Conservation (phyloP, 2,329 filamentous ascomycete species). For the Emericellopsis cladophorae region DNA sequence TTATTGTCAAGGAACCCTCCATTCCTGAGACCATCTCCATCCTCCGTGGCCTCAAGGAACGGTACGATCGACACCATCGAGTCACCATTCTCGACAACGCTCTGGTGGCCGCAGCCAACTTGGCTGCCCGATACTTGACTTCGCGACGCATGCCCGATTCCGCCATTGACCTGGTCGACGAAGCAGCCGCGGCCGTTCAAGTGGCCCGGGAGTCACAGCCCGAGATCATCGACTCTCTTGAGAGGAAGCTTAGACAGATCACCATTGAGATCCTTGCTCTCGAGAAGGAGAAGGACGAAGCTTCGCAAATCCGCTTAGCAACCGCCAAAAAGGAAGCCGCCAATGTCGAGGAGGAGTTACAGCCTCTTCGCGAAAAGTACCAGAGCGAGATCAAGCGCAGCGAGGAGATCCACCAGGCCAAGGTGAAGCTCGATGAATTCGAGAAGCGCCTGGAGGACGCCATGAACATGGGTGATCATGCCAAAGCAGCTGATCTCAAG, state of each 20-base stretch:
- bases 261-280: slow-evolving; percentile 96
- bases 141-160: slow-evolving; percentile 86
- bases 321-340: slow-evolving; percentile 82
- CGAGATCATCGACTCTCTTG: slow-evolving; percentile 87
- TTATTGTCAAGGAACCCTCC: slow-evolving; percentile 86
- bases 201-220: slow-evolving; percentile 94
- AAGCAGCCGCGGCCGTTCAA: slow-evolving; percentile 90
- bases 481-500: slow-evolving; percentile 82
- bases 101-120: slow-evolving; percentile 79
- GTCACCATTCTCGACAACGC: slow-evolving; percentile 93
- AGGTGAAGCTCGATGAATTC: slow-evolving; percentile 85
- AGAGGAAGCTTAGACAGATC: slow-evolving; percentile 78
- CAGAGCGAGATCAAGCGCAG: slow-evolving; percentile 84
- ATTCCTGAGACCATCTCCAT: slow-evolving; percentile 91
- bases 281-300: slow-evolving; percentile 86
- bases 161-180: slow-evolving; percentile 90
- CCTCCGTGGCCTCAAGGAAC: slow-evolving; percentile 93
- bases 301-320: slow-evolving; percentile 70
- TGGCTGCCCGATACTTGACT: slow-evolving; percentile 89
- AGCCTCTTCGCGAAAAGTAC: slow-evolving; percentile 89
- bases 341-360: slow-evolving; percentile 87
- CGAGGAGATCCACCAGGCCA: slow-evolving; percentile 85
- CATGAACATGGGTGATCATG: slow-evolving; percentile 73
- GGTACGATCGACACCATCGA: slow-evolving; percentile 96
- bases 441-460: slow-evolving; percentile 89